Base-by-base conservation (phyloP, 768 basidiomycete species). In the Hebeloma cylindrosporum region DNA sequence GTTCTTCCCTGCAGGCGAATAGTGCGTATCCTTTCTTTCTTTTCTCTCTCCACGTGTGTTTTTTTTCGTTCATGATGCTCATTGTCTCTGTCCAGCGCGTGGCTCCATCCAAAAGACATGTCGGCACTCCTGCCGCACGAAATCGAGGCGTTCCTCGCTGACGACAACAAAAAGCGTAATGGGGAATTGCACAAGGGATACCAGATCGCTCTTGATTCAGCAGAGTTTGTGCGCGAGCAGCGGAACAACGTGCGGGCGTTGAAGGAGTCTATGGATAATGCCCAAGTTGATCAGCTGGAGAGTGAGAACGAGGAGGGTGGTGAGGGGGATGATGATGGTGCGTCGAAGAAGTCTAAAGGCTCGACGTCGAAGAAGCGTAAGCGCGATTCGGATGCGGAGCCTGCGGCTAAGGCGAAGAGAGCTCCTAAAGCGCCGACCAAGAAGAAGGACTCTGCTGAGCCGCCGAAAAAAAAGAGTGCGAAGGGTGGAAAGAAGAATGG, bases 1-100 rank as follows among this genome's bases (percentile, higher is more conserved):
- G 52, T 99, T 94, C 78, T 98, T 96, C 78, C 93, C 96, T 4
- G 79, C 78, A 21, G 93, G 89, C 40, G 95, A 97, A 68, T 89
- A 84, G 96, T 98, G 59, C 64, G 95, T 83, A 16, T 31, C 32
- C 39, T 55, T 45, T 40, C 31, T 35, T 44, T 40, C 20, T 40
- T 40, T 23, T 29, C 29, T 8, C 40, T 23, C 26, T 22, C 22
- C 35, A 45, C 10, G 23, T 13, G 59, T 20, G 3, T 33, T 26
- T 22, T 43, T 47, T 34, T 31, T 23, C 8, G 30, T 30, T 13
- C 16, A 20, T 45, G 7, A 13, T 16, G 6, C 14, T 18, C 30
- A 30, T 23, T 11, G 4, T 5, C 31, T 7, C 11, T 18, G 9
- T 6, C 3, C 34, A 97, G 94, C 68, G 78, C 90, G 14, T 97